Evolutionary conservation across 495 filamentous ascomycete genomes (phyloP).

Genomic region (Pseudoneurospora amorphoporcata): DNA sequence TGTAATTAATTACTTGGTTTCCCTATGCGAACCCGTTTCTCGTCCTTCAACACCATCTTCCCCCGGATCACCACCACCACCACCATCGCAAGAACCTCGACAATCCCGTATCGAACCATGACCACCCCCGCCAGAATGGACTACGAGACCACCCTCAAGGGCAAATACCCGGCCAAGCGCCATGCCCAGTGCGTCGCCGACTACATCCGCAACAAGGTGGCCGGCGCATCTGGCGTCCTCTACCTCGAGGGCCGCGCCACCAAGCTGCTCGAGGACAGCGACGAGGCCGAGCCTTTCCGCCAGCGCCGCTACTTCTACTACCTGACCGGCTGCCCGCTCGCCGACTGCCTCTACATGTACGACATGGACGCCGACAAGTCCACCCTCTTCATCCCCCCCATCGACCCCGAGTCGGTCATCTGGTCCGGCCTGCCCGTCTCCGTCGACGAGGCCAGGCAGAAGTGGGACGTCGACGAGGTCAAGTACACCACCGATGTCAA

Average conservation of each 20-base stretch:
- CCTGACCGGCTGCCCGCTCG: slow-evolving; percentile 73
- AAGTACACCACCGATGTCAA: slow-evolving; percentile 61
- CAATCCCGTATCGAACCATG: background rate
- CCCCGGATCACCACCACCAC: background rate
- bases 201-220: slow-evolving; percentile 52
- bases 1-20: background rate
- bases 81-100: background rate
- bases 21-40: background rate
- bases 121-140: slow-evolving; percentile 13
- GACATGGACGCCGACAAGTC: slow-evolving; percentile 58
- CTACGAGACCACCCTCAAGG: slow-evolving; percentile 34
- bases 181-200: slow-evolving; percentile 77
- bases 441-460: slow-evolving; percentile 56
- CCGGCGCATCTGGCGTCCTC: slow-evolving; percentile 52
- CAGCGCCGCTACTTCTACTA: slow-evolving; percentile 95
- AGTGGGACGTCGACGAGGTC: slow-evolving; percentile 78
- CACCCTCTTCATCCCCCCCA: slow-evolving; percentile 86
- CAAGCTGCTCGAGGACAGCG: slow-evolving; percentile 70
- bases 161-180: slow-evolving; percentile 91
- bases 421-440: slow-evolving; percentile 87
- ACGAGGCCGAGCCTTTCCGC: slow-evolving; percentile 65
- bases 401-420: slow-evolving; percentile 83
- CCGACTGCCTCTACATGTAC: slow-evolving; percentile 77
- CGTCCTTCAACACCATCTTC: background rate
- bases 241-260: slow-evolving; percentile 84